These are phyloP conservation scores for Mortierella antarctica DNA, from an alignment of 192 early-diverging fungal genomes.

Conservation along the genomic window DNA sequence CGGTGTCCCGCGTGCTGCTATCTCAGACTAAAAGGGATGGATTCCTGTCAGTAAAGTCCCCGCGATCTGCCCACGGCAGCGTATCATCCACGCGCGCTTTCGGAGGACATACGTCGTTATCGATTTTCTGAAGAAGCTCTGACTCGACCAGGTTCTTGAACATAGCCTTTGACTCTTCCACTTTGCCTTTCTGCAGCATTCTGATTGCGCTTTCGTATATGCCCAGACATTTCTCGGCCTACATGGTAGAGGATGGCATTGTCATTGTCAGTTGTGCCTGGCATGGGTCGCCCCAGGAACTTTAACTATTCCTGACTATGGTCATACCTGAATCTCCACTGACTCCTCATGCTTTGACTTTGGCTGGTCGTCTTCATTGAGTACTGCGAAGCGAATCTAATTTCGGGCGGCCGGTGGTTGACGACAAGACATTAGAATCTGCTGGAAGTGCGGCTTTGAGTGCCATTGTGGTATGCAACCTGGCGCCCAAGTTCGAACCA, in stretches of 20 bases:
- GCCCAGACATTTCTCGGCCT: constrained; percentile 60
- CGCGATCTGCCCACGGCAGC: neutral
- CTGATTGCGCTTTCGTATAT: constrained; percentile 57
- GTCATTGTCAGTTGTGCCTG: neutral
- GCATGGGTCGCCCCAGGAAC: neutral
- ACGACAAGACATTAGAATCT: neutral
- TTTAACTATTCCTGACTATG: too few relatives aligned
- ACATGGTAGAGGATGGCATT: constrained; percentile 1
- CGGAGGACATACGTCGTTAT: constrained; percentile 28
- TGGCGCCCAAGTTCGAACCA: neutral
- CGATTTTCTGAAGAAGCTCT: constrained; percentile 54
- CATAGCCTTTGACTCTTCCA: constrained; percentile 42
- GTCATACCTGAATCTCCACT: constrained; percentile 46
- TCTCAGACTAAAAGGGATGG: constrained; percentile 18
- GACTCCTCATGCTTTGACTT: constrained; percentile 47
- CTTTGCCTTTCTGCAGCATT: constrained; percentile 52
- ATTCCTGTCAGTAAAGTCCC: neutral
- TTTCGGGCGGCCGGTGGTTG: neutral
- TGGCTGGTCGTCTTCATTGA: constrained; percentile 44
- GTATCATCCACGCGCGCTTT: neutral
- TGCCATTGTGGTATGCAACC: neutral
- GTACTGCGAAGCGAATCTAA: constrained; percentile 50
- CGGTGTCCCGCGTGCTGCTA: constrained; percentile 44
- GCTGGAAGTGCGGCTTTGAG: neutral
- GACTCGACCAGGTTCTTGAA: constrained; percentile 54